phyloP scores from a whole-genome alignment of 2,329 filamentous ascomycete species.

The Pseudogymnoascus sp. region DNA sequence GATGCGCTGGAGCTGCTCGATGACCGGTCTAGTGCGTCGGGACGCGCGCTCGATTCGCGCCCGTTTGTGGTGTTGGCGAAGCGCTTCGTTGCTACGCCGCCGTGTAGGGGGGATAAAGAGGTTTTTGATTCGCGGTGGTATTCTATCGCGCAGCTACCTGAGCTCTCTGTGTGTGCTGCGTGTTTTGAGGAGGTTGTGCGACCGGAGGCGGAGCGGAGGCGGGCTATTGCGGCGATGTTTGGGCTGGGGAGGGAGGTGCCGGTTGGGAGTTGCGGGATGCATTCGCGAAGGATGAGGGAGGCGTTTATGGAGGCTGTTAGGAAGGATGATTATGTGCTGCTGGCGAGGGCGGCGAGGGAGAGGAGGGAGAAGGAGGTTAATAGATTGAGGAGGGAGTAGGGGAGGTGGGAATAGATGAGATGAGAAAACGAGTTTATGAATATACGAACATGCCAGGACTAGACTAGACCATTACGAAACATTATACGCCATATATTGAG shows the following conservation, averaged over 20 bases:
- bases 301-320: constrained; percentile 62
- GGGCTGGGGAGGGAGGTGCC: constrained; percentile 49
- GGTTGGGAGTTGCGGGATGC: constrained; percentile 65
- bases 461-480: background rate
- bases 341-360: constrained; percentile 52
- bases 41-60: constrained; percentile 21
- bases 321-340: constrained; percentile 57
- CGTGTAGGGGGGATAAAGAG: constrained; percentile 54
- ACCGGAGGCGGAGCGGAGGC: constrained; percentile 51
- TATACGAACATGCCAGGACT: background rate
- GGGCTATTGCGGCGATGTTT: constrained; percentile 57
- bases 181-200: constrained; percentile 78
- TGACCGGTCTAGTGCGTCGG: constrained; percentile 38
- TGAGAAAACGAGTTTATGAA: background rate
- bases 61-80: constrained; percentile 21
- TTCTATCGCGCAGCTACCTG: constrained; percentile 64
- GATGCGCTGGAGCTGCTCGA: constrained; percentile 52
- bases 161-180: constrained; percentile 79
- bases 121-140: constrained; percentile 65
- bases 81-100: constrained; percentile 29
- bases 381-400: constrained; percentile 49
- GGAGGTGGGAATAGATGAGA: constrained; percentile 45
- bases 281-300: constrained; percentile 69
- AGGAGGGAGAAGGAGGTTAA: constrained; percentile 52
- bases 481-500: background rate